Conservation (phyloP, 2,329 filamentous ascomycete species). For the Remersonia thermophila region DNA sequence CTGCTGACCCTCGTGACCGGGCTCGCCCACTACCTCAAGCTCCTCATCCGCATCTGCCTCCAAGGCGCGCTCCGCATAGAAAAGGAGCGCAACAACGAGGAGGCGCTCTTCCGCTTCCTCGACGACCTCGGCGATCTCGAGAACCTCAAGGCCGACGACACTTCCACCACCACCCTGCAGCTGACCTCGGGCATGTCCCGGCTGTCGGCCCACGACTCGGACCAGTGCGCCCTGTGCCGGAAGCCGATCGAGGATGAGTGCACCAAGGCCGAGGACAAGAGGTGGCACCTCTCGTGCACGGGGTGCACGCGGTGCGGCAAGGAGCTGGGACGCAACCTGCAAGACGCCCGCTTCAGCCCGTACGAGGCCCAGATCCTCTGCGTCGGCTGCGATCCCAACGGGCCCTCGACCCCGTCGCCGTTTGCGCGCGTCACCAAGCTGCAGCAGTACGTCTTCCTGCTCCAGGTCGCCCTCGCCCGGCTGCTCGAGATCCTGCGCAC, state of each 20-base stretch:
- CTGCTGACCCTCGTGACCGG: conserved; percentile 95
- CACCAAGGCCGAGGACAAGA: conserved; percentile 56
- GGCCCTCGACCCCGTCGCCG: conserved; percentile 36
- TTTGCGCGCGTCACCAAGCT: conserved; percentile 74
- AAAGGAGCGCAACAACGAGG: conserved; percentile 61
- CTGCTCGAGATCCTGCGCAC: conserved; percentile 76
- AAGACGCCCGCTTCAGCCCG: conserved; percentile 60
- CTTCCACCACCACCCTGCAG: conserved; percentile 41
- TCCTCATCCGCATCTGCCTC: conserved; percentile 91
- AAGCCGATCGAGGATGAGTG: conserved; percentile 94
- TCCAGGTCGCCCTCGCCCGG: conserved; percentile 81
- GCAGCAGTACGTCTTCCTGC: conserved; percentile 86
- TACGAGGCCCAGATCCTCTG: conserved; percentile 61
- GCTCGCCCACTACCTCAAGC: conserved; percentile 91
- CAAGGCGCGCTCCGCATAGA: conserved; percentile 88
- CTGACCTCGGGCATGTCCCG: conserved; percentile 51
- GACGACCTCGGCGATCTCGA: conserved; percentile 79
- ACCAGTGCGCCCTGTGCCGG: conserved; percentile 71
- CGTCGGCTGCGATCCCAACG: conserved; percentile 47
- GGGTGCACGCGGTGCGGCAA: conserved; percentile 54
- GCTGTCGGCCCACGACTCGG: conserved; percentile 63
- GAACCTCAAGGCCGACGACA: conserved; percentile 57
- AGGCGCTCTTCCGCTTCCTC: conserved; percentile 71
- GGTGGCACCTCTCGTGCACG: conserved; percentile 78
- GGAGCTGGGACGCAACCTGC: conserved; percentile 56